phyloP scores from a whole-genome alignment of 805 yeast species.

The Lachancea meyersii region DNA sequence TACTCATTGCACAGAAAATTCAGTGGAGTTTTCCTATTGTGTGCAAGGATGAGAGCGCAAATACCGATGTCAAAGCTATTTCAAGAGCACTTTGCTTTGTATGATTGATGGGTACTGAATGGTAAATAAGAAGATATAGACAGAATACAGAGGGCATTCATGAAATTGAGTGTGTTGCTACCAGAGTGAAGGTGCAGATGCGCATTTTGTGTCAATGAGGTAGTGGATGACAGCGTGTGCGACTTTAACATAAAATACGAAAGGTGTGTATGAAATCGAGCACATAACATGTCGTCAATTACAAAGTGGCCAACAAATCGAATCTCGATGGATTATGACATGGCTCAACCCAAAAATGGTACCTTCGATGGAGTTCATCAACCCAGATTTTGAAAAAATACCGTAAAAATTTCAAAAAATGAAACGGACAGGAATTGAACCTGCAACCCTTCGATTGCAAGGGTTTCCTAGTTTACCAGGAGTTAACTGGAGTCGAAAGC shows the following conservation, averaged over 20 bases:
- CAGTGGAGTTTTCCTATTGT: slow-evolving; percentile 86
- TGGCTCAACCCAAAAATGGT: neutral
- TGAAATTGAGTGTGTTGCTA: no score
- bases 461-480: slow-evolving; percentile 18
- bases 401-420: slow-evolving; percentile 20
- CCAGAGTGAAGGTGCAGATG: no score
- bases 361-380: neutral
- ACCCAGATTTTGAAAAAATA: neutral
- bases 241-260: no score
- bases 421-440: slow-evolving; percentile 66
- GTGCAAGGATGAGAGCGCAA: slow-evolving; percentile 76
- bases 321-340: neutral
- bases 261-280: no score
- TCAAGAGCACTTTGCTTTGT: slow-evolving; percentile 60
- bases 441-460: slow-evolving; percentile 62
- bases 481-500: slow-evolving; percentile 48
- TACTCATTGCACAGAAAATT: slow-evolving; percentile 93
- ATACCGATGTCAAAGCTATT: slow-evolving; percentile 79
- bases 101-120: slow-evolving; percentile 2
- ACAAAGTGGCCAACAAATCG: no score
- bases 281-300: no score
- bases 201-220: neutral
- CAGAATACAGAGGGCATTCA: no score
- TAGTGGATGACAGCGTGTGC: no score
- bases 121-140: neutral